Evolutionary conservation across 352 stramenopile genomes (phyloP).

Genomic region (Phytopythium delawarense): DNA sequence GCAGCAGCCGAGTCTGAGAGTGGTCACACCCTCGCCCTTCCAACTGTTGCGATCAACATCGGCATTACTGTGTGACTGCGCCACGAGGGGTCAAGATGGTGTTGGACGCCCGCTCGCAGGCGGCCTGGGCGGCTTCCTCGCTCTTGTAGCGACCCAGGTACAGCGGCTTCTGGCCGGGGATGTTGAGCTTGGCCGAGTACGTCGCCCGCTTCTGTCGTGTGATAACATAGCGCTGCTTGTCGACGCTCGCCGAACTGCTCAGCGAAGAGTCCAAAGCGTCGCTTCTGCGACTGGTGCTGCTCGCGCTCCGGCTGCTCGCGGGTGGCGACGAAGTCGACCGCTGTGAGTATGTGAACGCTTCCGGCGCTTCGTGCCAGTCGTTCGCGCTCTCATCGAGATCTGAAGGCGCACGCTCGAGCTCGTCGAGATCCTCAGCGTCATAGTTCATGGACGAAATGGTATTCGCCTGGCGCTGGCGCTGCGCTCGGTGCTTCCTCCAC

Average conservation of each 20-base stretch:
- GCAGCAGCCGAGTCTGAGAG: no score
- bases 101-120: slow-evolving; percentile 52
- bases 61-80: not conserved
- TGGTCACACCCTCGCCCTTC: no score
- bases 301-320: not conserved
- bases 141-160: slow-evolving; percentile 67
- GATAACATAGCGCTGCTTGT: slow-evolving; percentile 39
- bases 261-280: not conserved
- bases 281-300: not conserved
- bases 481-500: slow-evolving; percentile 42
- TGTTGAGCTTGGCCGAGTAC: slow-evolving; percentile 53
- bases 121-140: slow-evolving; percentile 50
- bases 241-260: slow-evolving; percentile 7
- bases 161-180: slow-evolving; percentile 58
- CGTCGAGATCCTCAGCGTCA: slow-evolving; percentile 10
- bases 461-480: slow-evolving; percentile 25
- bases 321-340: slow-evolving; percentile 8
- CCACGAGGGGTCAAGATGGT: slow-evolving; percentile 48
- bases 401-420: slow-evolving; percentile 1
- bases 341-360: slow-evolving; percentile 2
- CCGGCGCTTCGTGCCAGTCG: not conserved
- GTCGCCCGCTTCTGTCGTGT: slow-evolving; percentile 57
- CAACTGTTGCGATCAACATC: no score
- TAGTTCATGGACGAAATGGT: slow-evolving; percentile 43
- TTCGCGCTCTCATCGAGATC: not conserved